Evolutionary conservation across 192 early-diverging fungal species (phyloP).

Genomic region (Rhizophagus prolifer): DNA sequence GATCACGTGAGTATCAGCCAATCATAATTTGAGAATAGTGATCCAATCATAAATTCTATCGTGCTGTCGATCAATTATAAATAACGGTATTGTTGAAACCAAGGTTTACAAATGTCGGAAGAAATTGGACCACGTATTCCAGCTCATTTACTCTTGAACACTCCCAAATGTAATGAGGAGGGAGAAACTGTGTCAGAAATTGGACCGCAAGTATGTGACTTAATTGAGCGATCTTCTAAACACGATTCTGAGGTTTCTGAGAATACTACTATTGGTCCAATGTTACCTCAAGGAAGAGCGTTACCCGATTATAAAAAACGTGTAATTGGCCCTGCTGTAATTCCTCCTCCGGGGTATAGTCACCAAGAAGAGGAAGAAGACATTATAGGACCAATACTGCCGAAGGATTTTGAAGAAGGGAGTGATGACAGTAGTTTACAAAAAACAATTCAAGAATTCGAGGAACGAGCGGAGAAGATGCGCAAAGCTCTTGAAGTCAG

Average conservation of each 20-base stretch:
- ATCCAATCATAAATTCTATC: too few relatives aligned
- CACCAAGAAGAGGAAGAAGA: conserved; percentile 37
- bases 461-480: conserved; percentile 44
- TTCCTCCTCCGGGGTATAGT: conserved; percentile 26
- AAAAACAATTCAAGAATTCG: conserved; percentile 39
- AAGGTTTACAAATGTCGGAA: not conserved
- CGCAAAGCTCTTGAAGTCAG: conserved; percentile 37
- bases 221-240: not conserved
- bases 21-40: too few relatives aligned
- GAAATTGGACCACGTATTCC: conserved; percentile 47
- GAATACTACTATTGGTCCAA: conserved; percentile 24
- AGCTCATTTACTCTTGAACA: conserved; percentile 36
- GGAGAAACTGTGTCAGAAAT: conserved; percentile 3
- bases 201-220: conserved; percentile 9
- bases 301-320: conserved; percentile 27
- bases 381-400: conserved; percentile 42
- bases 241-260: not conserved
- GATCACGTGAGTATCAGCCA: too few relatives aligned
- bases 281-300: conserved; percentile 28
- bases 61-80: too few relatives aligned
- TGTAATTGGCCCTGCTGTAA: conserved; percentile 36
- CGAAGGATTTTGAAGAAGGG: conserved; percentile 23
- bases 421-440: conserved; percentile 19
- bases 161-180: conserved; percentile 22
- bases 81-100: too few relatives aligned